Evolutionary conservation across 345 rosid species (phyloP), one percentile per base, ranked within the genome.

Genomic region (Bretschneidera sinensis): DNA sequence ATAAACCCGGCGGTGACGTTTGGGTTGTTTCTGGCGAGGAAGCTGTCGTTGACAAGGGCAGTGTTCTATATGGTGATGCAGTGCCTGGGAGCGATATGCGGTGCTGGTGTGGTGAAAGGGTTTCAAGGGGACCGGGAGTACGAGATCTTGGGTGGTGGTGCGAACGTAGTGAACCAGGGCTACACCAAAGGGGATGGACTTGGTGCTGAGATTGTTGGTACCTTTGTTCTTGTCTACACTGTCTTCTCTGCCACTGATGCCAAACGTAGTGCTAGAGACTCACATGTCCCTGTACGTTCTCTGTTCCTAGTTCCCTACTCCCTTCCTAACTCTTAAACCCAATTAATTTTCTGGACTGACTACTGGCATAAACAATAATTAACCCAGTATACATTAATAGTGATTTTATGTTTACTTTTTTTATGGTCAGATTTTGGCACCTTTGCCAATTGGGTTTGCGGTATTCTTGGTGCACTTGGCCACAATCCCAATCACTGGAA

Each of bases 381-480:
- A n/a, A n/a, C n/a, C n/a, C n/a, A n/a, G n/a, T n/a, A n/a, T n/a
- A n/a, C n/a, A n/a, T n/a, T n/a, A n/a, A n/a, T n/a, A n/a, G n/a
- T n/a, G n/a, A n/a, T n/a, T n/a, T n/a, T n/a, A n/a, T n/a, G n/a
- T n/a, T n/a, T 24, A 24, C 21, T 43, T 57, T 21, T 13, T n/a
- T 47, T 18, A 48, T 50, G 61, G 61, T 10, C 68, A 84, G 89
- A 81, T 84, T 21, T 66, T 84, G 81, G 89, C 89, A 9, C 89
- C 89, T 5, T 62, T 81, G 21, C 84, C 86, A 13, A 84, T 84
- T 8, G 89, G 89, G 53, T 84, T 84, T 62, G 89, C 89, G 8
- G 89, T 84, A 67, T 84, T 84, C 60, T 66, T 84, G 82, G 89
- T 84, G 24, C 89, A 84, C 74, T 69, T 84, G 72, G 89, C 89